These are phyloP conservation scores for Xylaria longipes DNA, from an alignment of 495 filamentous ascomycete genomes.

Conservation along the genomic window DNA sequence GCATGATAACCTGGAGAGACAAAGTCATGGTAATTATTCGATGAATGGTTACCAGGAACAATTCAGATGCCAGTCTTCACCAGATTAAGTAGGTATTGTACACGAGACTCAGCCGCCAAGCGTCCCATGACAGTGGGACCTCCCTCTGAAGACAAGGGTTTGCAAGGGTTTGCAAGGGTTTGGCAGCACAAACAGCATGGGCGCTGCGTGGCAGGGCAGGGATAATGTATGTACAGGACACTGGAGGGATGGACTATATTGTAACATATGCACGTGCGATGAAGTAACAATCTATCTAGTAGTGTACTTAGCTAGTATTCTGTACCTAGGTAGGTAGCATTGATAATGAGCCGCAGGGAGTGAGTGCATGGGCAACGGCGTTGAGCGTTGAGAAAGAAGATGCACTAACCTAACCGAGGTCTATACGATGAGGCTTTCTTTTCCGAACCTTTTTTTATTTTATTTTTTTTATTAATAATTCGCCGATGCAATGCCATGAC, in stretches of 20 bases:
- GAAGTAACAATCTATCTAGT: background rate
- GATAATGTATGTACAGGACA: background rate
- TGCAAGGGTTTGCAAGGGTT: too few relatives aligned
- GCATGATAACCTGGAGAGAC: background rate
- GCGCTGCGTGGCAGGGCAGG: constrained; percentile 8
- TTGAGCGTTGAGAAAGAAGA: background rate
- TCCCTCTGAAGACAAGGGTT: constrained; percentile 4
- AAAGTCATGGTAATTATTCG: background rate
- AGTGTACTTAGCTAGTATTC: background rate
- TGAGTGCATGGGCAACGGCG: background rate
- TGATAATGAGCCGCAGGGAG: background rate
- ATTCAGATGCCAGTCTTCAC: constrained; percentile 12
- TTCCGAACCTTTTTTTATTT: background rate
- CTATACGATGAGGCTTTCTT: background rate
- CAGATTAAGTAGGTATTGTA: constrained; percentile 5
- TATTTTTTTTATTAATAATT: too few relatives aligned
- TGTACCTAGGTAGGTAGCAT: background rate
- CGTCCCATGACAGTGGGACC: constrained; percentile 19
- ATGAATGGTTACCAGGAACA: background rate
- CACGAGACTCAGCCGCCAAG: constrained; percentile 26
- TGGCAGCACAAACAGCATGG: constrained; percentile 3
- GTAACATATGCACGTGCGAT: background rate
- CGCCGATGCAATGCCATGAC: background rate
- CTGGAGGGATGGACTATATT: background rate
- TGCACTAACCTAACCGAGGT: background rate